A percentile compares a stretch with the other conserved stretches of the same genome.
Conservation (phyloP, 768 basidiomycete genomes). For the Hericium erinaceus region DNA sequence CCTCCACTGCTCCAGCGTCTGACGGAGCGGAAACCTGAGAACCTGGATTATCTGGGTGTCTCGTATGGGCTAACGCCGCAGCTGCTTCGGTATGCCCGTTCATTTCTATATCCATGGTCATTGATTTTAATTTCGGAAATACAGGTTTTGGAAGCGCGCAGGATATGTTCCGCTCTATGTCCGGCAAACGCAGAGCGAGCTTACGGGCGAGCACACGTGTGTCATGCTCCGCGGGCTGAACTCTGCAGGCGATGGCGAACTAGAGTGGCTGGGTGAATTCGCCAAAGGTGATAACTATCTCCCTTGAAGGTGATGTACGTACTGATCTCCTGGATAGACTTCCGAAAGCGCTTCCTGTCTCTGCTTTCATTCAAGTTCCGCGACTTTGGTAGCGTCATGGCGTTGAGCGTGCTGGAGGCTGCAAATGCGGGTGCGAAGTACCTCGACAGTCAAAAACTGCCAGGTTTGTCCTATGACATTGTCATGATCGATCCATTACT, state of each 20-base stretch:
- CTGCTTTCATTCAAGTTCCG: conserved; percentile 91
- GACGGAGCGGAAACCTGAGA: conserved; percentile 83
- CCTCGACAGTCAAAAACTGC: conserved; percentile 28
- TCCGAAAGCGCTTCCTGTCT: conserved; percentile 81
- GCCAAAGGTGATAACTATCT: conserved; percentile 53
- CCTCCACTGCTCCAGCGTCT: conserved; percentile 88
- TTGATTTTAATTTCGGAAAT: not conserved
- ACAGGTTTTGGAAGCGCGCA: conserved; percentile 90
- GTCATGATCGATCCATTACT: not conserved
- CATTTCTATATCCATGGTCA: conserved; percentile 8
- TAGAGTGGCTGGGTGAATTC: conserved; percentile 86
- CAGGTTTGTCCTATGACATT: conserved; percentile 22
- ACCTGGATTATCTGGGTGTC: conserved; percentile 89
- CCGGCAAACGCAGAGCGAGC: conserved; percentile 86
- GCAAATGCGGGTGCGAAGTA: conserved; percentile 53
- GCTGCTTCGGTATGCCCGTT: conserved; percentile 49
- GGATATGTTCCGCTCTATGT: conserved; percentile 89
- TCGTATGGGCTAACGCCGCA: conserved; percentile 90
- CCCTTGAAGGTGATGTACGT: not conserved
- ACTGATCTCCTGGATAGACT: conserved; percentile 45
- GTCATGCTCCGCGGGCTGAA: conserved; percentile 89
- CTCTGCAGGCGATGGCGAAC: conserved; percentile 48
- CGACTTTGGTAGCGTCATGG: conserved; percentile 83
- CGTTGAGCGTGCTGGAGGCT: conserved; percentile 83
- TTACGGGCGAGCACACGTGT: conserved; percentile 95